A percentile compares a stretch with the other conserved stretches of the same genome.
These are phyloP conservation scores for Lactarius sanguifluus DNA, from an alignment of 768 basidiomycete genomes.

Conservation along the genomic window DNA sequence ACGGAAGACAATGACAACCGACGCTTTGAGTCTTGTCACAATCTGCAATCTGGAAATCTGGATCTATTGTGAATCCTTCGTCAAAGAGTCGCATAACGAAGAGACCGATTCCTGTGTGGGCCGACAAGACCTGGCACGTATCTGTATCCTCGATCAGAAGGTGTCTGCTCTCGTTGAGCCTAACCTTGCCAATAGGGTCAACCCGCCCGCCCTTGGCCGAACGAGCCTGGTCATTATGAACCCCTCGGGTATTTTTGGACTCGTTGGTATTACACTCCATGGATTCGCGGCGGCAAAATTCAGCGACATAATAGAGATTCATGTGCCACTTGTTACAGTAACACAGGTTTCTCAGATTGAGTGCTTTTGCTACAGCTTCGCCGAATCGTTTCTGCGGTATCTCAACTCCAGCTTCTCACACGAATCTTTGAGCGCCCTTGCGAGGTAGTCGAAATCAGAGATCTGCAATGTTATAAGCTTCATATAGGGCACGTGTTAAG, in stretches of 20 bases:
- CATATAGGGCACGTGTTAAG: background rate
- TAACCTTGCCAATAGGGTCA: no score
- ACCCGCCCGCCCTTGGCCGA: background rate
- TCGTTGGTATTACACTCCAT: background rate
- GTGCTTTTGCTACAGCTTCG: slow-evolving; percentile 6
- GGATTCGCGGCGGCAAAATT: background rate
- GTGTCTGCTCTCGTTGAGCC: background rate
- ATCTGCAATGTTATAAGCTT: slow-evolving; percentile 23
- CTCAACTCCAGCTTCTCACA: slow-evolving; percentile 30
- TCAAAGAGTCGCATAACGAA: background rate
- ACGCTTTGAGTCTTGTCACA: no score
- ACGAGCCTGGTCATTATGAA: background rate
- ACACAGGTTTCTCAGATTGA: background rate
- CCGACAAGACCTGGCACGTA: no score
- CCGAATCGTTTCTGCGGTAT: background rate
- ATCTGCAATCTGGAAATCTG: no score
- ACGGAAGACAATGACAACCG: no score
- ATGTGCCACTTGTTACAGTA: background rate
- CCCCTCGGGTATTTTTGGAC: background rate
- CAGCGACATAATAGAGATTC: background rate
- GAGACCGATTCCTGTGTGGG: no score
- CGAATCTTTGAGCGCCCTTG: slow-evolving; percentile 30
- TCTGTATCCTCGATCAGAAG: no score
- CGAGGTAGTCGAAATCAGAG: slow-evolving; percentile 35
- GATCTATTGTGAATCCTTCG: no score